Conservation (phyloP, 2,329 filamentous ascomycete species). For the Ascochyta lentis region DNA sequence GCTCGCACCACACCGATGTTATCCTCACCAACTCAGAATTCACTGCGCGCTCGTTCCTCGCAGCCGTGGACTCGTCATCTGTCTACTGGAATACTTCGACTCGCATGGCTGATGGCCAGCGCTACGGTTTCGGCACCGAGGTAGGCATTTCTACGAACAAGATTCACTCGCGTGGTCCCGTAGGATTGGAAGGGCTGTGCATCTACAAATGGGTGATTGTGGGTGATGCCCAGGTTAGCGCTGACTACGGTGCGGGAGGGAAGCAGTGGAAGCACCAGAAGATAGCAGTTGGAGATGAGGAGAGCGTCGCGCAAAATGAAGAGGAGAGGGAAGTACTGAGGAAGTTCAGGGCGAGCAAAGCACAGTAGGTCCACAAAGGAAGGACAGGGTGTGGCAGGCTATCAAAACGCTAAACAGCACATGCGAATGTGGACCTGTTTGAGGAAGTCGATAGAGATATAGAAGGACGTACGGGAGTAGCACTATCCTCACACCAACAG, state of each 20-base stretch:
- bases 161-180: conserved; percentile 91
- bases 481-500: background rate
- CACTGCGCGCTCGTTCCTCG: conserved; percentile 82
- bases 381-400: background rate
- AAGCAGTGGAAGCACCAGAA: conserved; percentile 64
- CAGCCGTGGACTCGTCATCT: conserved; percentile 83
- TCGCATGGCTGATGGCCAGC: conserved; percentile 93
- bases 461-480: background rate
- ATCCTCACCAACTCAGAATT: conserved; percentile 76
- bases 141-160: conserved; percentile 99
- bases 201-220: conserved; percentile 97
- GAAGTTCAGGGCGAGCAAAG: conserved; percentile 36
- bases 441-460: background rate
- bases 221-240: conserved; percentile 82
- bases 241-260: conserved; percentile 69
- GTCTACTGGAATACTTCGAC: conserved; percentile 98
- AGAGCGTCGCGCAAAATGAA: conserved; percentile 38
- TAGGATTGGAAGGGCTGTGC: conserved; percentile 90
- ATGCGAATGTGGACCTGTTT: background rate
- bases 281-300: conserved; percentile 48
- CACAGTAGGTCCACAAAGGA: background rate
- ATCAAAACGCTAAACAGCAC: background rate
- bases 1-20: conserved; percentile 91
- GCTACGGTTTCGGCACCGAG: conserved; percentile 97
- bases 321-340: conserved; percentile 45